Evolutionary conservation across 1,139 yeast species (phyloP).

Genomic region (Nakaseomyces uthaithaninus): DNA sequence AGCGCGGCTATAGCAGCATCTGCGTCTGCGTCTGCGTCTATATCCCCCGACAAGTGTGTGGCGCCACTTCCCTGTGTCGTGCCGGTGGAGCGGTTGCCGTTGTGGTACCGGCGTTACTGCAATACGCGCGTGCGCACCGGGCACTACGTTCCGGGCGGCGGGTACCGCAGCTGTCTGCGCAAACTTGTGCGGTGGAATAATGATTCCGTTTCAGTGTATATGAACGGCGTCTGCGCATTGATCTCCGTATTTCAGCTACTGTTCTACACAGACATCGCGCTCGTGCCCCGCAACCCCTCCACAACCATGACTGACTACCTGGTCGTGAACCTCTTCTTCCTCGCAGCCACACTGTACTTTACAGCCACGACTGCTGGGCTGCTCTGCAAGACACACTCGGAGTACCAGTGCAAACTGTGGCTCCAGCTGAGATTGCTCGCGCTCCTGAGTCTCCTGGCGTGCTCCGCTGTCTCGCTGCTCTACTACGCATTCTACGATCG

Average conservation of each 20-base stretch:
- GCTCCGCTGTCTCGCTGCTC: conserved; percentile 28
- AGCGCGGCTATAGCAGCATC: too few species aligned
- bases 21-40: too few species aligned
- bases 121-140: conserved; percentile 1
- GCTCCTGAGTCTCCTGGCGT: conserved; percentile 8
- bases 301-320: conserved; percentile 21
- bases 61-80: too few species aligned
- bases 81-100: conserved; percentile 3
- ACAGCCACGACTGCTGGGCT: conserved; percentile 43
- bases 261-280: conserved; percentile 14
- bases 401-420: conserved; percentile 11
- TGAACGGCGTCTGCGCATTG: conserved; percentile 6
- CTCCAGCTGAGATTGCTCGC: conserved; percentile 12
- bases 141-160: neutral
- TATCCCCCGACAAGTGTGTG: too few species aligned
- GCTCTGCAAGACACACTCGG: conserved; percentile 13
- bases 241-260: conserved; percentile 11
- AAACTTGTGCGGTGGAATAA: conserved; percentile 1
- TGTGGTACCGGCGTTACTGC: conserved; percentile 3
- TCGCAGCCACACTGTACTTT: conserved; percentile 19
- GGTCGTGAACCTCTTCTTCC: conserved; percentile 14
- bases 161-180: neutral
- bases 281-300: conserved; percentile 15
- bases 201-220: conserved; percentile 3
- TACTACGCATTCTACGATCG: conserved; percentile 59